Evolutionary conservation across 257 asterid genomes (phyloP), one percentile per base, ranked within the genome.

Genomic region (Salvia splendens): DNA sequence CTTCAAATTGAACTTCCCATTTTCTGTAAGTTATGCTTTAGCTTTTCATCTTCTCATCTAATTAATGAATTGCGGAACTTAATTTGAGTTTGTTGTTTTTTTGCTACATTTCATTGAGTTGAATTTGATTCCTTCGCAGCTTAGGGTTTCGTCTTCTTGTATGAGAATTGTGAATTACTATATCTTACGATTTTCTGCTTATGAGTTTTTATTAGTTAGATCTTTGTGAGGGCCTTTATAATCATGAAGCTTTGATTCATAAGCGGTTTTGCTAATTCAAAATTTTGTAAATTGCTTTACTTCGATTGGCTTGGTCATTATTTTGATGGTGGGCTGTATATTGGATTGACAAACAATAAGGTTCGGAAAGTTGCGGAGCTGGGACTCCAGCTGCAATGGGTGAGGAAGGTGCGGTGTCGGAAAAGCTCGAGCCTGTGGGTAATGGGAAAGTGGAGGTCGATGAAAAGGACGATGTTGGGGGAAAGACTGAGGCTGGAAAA

Each of bases 341-440:
- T 28, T 38, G 35, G 30, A 52, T 16, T 51, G 24, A 73, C 65
- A 56, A 20, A 20, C 24, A 20, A 20, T 20, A 20, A 20, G 24
- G 24, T 68, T 57, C 52, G 40, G 35, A 32, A 24, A 51, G 30
- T 36, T 12, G 28, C 59, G 33, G 20, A 50, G 12, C 62, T 53
- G 68, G n/a, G 52, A 12, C 73, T 58, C 68, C 20, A 50, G 77
- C 28, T 70, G 70, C 60, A 46, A 89, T 89, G 97, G 95, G 85
- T 47, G 91, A 79, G 80, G 88, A 67, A 67, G 93, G 80, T 47
- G 64, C 50, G 4, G 86, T 75, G 65, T 59, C 87, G 17, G 89
- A 83, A 64, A 80, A 70, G 64, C 59, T 65, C 0, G 82, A 78
- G 77, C 69, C 82, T 12, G 73, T 69, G 51, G 78, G 71, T 41